phyloP scores from a whole-genome alignment of 164 flowering plant genomes.

The Piper longum region DNA sequence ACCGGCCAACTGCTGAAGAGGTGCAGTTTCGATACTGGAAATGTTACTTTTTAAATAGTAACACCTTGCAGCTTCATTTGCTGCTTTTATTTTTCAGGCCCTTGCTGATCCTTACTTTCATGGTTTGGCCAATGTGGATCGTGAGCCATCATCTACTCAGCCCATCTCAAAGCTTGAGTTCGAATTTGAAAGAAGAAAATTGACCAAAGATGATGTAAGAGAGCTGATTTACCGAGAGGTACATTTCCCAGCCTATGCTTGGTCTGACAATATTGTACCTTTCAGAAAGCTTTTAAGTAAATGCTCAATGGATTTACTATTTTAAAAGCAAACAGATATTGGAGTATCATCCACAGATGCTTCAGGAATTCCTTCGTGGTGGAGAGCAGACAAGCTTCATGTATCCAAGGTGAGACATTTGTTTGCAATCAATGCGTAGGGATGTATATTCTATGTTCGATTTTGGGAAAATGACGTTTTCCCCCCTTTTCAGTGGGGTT shows the following conservation, averaged over 20 bases:
- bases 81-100: conserved; percentile 33
- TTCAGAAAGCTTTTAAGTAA: background rate
- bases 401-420: conserved; percentile 71
- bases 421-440: background rate
- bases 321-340: conserved; percentile 57
- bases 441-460: background rate
- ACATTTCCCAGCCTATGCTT: conserved; percentile 4
- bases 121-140: conserved; percentile 61
- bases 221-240: conserved; percentile 95
- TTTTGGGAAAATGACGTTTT: background rate
- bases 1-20: conserved; percentile 94
- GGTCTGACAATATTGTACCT: background rate
- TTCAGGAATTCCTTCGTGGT: conserved; percentile 77
- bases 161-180: conserved; percentile 88
- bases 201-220: conserved; percentile 74
- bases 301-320: conserved; percentile 10
- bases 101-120: conserved; percentile 79
- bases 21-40: conserved; percentile 20
- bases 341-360: conserved; percentile 99
- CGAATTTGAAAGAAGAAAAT: conserved; percentile 81
- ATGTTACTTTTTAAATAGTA: too few relatives aligned
- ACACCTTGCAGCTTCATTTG: too few relatives aligned
- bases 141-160: conserved; percentile 56
- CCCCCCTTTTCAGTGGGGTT: conserved; percentile 45
- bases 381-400: conserved; percentile 66